Conservation (phyloP, 805 yeast genomes). For the Candida glaebosa region DNA sequence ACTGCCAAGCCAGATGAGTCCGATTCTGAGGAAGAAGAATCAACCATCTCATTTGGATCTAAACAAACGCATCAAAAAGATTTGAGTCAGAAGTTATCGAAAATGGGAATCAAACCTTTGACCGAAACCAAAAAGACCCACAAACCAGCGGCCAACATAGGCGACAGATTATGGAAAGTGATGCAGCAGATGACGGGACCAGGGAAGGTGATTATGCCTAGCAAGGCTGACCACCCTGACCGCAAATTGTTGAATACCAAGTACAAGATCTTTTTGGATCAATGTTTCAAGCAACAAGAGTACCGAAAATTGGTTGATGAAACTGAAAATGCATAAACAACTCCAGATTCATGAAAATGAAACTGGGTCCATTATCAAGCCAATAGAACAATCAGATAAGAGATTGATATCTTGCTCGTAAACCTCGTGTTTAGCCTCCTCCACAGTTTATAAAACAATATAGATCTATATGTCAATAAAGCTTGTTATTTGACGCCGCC, state of each 20-base stretch:
- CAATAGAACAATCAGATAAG: too few relatives aligned
- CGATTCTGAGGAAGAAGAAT: conserved; percentile 41
- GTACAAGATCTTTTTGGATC: conserved; percentile 83
- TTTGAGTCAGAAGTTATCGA: conserved; percentile 42
- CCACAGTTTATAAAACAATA: too few relatives aligned
- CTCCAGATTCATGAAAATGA: too few relatives aligned
- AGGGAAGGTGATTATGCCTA: conserved; percentile 76
- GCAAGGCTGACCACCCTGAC: conserved; percentile 55
- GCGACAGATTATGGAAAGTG: conserved; percentile 75
- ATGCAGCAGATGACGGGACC: conserved; percentile 84
- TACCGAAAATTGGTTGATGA: conserved; percentile 69
- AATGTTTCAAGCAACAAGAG: conserved; percentile 74
- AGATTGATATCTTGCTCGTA: too few relatives aligned
- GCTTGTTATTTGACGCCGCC: too few relatives aligned
- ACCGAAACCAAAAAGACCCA: conserved; percentile 24
- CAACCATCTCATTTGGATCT: conserved; percentile 57
- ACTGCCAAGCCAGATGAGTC: conserved; percentile 4
- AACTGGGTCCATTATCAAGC: too few relatives aligned
- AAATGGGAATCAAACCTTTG: conserved; percentile 37
- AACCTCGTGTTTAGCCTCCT: too few relatives aligned
- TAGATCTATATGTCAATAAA: too few relatives aligned
- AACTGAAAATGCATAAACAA: too few relatives aligned
- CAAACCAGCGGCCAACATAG: conserved; percentile 20
- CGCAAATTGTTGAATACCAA: conserved; percentile 70
- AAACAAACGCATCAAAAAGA: conserved; percentile 53